These are phyloP conservation scores for Tilletia walkeri DNA, from an alignment of 1,284 basidiomycete species.

Conservation along the genomic window DNA sequence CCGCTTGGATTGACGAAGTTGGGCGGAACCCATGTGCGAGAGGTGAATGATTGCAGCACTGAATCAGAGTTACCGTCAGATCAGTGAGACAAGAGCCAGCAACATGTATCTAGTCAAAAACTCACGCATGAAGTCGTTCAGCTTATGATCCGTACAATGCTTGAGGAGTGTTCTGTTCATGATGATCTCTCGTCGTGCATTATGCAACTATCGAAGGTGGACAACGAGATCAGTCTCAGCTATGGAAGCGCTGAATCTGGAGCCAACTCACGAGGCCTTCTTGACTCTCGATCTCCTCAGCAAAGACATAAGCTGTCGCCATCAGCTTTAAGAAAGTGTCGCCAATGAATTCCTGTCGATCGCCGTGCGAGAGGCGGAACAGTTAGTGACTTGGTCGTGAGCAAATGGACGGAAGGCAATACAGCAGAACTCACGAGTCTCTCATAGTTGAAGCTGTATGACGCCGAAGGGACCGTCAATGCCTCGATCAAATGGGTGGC, in stretches of 20 bases:
- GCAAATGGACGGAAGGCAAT: not conserved
- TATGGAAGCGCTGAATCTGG: not conserved
- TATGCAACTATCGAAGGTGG: constrained; percentile 33
- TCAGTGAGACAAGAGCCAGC: not conserved
- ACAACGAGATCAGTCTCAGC: not conserved
- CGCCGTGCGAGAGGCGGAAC: not conserved
- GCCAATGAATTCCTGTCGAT: constrained; percentile 32
- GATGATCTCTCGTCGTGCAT: constrained; percentile 32
- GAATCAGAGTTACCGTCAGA: constrained; percentile 19
- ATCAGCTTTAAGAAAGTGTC: constrained; percentile 40
- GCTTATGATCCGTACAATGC: constrained; percentile 24
- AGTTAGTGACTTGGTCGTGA: too few relatives aligned
- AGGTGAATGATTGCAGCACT: not conserved
- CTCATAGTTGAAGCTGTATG: constrained; percentile 31
- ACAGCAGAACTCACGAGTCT: constrained; percentile 18
- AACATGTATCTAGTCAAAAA: not conserved
- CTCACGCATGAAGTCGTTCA: constrained; percentile 22
- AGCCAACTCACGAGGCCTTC: not conserved
- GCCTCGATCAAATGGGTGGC: constrained; percentile 26
- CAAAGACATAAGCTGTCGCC: constrained; percentile 34
- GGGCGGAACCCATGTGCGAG: not conserved
- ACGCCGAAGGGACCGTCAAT: constrained; percentile 25
- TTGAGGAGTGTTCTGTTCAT: constrained; percentile 32
- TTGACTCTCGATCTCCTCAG: constrained; percentile 16
- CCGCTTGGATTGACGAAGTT: constrained; percentile 7